Base-by-base conservation (phyloP, 306 rosid species). In the Potentilla sterilis region DNA sequence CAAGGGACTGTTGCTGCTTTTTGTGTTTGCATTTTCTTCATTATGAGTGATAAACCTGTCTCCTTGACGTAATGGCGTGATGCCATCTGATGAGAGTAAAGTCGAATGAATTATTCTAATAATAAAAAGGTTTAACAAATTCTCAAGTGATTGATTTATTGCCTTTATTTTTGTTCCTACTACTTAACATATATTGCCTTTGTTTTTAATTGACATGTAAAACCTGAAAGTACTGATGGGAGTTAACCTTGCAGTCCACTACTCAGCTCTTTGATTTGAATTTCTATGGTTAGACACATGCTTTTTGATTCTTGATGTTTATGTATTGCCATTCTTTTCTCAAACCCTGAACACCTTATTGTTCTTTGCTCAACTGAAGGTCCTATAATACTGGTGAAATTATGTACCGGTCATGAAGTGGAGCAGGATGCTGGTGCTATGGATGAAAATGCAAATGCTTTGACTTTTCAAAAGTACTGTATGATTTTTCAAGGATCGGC, bases 381-480 rank as follows among this genome's bases (percentile, higher is more conserved):
- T 89, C 97, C 98, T 73, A 87, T 88, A 71, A 74, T 88, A 59
- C 82, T 94, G 89, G 88, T 52, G 15, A 62, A 75, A 11, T 91
- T 94, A 84, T 91, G 89, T 81, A 66, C 81, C 73, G 86, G 89
- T 74, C 86, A 90, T 78, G 79, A 82, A 58, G 90, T 28, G 28
- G 28, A 81, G 77, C 89, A 66, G 58, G 55, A 34, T 75, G 37
- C 54, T 67, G 77, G 79, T 81, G 77, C 78, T 48, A 73, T 40
- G 75, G 87, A 85, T 59, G 86, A 57, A 59, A 78, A 72, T 70
- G 73, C 78, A 32, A 78, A 28, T 28, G 28, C 28, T 28, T 28
- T 85, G 67, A 86, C 78, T 77, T 77, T 79, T 66, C 77, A 79
- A 51, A 78, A 72, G 77, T 91, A 82, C 78, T 63, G 70, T 21